Evolutionary conservation across 805 yeast genomes (phyloP), one percentile per base, ranked within the genome.

Genomic region (Zygotorulaspora sp.): DNA sequence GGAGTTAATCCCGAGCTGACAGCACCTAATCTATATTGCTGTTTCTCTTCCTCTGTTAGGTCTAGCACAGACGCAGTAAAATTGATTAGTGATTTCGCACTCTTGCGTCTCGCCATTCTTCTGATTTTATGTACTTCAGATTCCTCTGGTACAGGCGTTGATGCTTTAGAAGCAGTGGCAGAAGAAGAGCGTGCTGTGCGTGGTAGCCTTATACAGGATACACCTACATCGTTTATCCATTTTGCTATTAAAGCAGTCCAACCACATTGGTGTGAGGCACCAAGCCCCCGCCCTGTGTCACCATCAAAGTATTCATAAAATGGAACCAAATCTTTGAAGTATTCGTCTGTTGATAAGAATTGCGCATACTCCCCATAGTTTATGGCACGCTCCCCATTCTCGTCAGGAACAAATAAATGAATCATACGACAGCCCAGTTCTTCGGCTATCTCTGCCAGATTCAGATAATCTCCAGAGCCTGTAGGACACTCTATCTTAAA

Each of bases 211-310:
- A 54, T 49, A 34, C 58, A 77, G 0, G 86, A 73, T 31, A 78
- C 72, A 43, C 96, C 96, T 30, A 84, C 83, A 63, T 89, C 90
- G 57, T 84, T 92, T 55, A 89, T 85, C 76, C 88, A 77, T 63
- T 90, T 83, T 29, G 95, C 95, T 36, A 87, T 92, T 31, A 89
- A 71, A 0, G 95, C 89, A 1, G 96, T 88, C 97, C 97, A 88
- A 9, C 97, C 97, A 70, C 88, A 82, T 66, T 88, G 97, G 67
- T 89, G 96, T 36, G 88, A 79, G 1, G 96, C 87, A 22, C 97
- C 97, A 40, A 88, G 65, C 5, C 96, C 97, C 49, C 95, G 75
- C 26, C 97, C 97, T 2, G 92, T 83, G 58, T 88, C 97, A 49
- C 95, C 96, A 54, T 88, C 94, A 58, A 88, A 88, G 59, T 82